Base-by-base conservation (phyloP, 345 rosid genomes). In the Microthlaspi erraticum region DNA sequence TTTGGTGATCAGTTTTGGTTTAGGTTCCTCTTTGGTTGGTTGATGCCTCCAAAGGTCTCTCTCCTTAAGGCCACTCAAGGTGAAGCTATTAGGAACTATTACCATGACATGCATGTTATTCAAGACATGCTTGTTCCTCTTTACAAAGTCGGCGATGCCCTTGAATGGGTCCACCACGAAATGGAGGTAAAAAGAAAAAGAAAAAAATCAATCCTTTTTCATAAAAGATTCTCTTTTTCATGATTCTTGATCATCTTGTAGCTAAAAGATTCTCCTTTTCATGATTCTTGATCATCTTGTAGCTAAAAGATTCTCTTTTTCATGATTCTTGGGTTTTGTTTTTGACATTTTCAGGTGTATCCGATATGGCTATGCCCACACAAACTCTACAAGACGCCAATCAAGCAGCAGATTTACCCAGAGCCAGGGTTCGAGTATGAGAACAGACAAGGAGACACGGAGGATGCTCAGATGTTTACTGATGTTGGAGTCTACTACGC, bases 11-110 rank as follows among this genome's bases (percentile, higher is more conserved):
- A 95, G 78, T 86, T 81, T 66, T 95, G 99, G 99, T 95, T 92
- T 66, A 87, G 99, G 85, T 88, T 76, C 68, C 87, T 92, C 41
- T 74, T 95, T 18, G 99, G 99, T 78, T 95, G 99, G 99, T 8
- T 92, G 83, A 95, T 92, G 99, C 99, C 99, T 41, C 99, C 99
- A 10, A 95, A 95, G 88, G 97, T 95, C 58, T 95, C 99, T 49
- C 83, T 95, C 79, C 99, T 92, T 46, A 95, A 95, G 81, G 97
- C 96, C 13, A 95, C 97, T 54, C 99, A 95, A 82, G 99, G 99
- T 56, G 99, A 95, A 84, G 92, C 97, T 56, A 87, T 95, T 64
- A 84, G 99, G 60, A 90, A 95, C 87, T 95, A 88, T 71, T 92
- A 95, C 86, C 99, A 95, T 76, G 97, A 95, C 60, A 92, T 74